Evolutionary conservation across 108 stramenopile species (phyloP), one percentile per base, ranked within the genome.

Genomic region (Cyclotella choctawhatcheeana): DNA sequence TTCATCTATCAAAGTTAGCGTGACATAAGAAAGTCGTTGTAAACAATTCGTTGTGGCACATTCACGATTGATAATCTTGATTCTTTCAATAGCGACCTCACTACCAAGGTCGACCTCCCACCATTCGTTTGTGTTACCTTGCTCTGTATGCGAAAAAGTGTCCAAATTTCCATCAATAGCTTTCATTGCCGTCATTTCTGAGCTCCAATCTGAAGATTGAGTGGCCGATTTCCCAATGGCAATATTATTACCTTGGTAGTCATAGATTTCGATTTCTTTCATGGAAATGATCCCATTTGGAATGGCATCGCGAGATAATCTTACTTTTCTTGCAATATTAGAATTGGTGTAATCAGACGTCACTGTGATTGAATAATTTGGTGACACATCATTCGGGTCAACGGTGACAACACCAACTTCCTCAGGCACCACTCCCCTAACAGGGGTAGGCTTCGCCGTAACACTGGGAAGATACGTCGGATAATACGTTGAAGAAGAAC

Each of bases 391-490:
- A 35, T 40, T 21, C 14, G 59, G 34, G 21, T 35, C 18, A 24
- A 60, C 59, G 5, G 8, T 12, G 0, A 60, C 59, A 55, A 26
- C 27, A 34, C 22, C 59, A 21, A 12, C 37, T 47, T 64, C 63
- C n/a, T 53, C 65, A 10, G 51, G 65, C 1, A 35, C 34, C 32
- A 35, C 31, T 1, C 65, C 51, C 32, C 22, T 53, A 21, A 3
- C 18, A 29, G 48, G 32, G 0, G 65, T 53, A 18, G 65, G 65
- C 29, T 32, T 16, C 0, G 12, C 50, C 14, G 50, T 56, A 1
- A 47, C 44, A 47, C 63, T 64, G 16, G 63, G 63, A 21, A 30
- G 14, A 30, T 64, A 64, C 16, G 63, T 64, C 13, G 63, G 63
- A 47, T 64, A 16, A 47, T 64, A 54, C 33, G 66, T 40, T n/a